Conservation (phyloP, 208 protist species). For the Acanthamoeba lenticulata region DNA sequence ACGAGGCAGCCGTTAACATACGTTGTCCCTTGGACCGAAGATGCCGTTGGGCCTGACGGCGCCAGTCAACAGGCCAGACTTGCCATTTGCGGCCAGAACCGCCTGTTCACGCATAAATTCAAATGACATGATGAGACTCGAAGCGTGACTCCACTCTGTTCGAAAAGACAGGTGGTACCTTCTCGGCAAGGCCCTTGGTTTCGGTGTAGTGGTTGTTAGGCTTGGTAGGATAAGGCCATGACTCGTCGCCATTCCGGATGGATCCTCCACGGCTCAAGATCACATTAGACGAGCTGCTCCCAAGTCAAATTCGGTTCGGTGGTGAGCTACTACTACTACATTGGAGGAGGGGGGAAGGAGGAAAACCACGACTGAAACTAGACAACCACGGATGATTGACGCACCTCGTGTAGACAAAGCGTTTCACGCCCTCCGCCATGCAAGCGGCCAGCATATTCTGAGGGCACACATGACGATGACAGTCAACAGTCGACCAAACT, state of each 20-base stretch:
- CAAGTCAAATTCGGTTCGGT: no score
- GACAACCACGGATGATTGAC: neutral
- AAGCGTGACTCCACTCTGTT: neutral
- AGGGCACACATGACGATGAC: neutral
- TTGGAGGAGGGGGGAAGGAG: no score
- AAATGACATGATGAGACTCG: neutral
- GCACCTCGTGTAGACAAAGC: slow-evolving; percentile 13
- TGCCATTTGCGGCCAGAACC: slow-evolving; percentile 23
- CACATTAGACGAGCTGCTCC: neutral
- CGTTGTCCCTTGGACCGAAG: slow-evolving; percentile 48
- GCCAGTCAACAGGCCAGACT: neutral
- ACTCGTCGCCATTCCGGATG: slow-evolving; percentile 14
- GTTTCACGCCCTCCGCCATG: neutral
- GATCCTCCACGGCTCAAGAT: neutral
- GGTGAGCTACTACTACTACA: no score
- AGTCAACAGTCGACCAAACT: neutral
- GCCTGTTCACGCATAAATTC: neutral
- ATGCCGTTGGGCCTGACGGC: slow-evolving; percentile 41
- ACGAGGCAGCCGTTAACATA: neutral
- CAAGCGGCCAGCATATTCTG: neutral
- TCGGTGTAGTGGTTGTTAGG: slow-evolving; percentile 34
- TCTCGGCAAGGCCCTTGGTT: slow-evolving; percentile 39
- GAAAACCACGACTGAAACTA: no score
- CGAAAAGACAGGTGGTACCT: neutral
- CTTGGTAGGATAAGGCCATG: neutral